phyloP scores from a whole-genome alignment of 495 filamentous ascomycete genomes.

The Hypoxylon fragiforme region DNA sequence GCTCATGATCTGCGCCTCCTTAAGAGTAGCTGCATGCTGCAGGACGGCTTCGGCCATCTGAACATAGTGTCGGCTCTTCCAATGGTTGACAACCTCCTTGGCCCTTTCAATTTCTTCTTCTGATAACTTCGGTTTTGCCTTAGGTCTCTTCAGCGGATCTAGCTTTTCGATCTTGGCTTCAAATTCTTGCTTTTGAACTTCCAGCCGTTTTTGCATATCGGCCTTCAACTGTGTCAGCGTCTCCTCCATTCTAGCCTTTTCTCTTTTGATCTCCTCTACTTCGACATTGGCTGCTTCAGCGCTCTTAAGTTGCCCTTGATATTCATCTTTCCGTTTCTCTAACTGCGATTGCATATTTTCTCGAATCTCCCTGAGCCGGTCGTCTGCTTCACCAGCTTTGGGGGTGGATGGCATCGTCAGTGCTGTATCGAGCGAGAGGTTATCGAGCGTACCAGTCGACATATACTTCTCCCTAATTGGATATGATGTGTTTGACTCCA shows the following conservation, averaged over 20 bases:
- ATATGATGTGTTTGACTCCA: slow-evolving; percentile 86
- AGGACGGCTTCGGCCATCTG: slow-evolving; percentile 93
- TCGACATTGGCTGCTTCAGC: slow-evolving; percentile 79
- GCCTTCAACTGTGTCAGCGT: slow-evolving; percentile 75
- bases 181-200: slow-evolving; percentile 74
- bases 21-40: slow-evolving; percentile 81
- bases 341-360: slow-evolving; percentile 89
- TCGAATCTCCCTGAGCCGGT: slow-evolving; percentile 70
- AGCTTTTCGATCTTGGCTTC: slow-evolving; percentile 61
- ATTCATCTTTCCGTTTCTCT: slow-evolving; percentile 85
- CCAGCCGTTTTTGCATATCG: slow-evolving; percentile 82
- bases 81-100: slow-evolving; percentile 66
- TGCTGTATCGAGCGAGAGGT: slow-evolving; percentile 92
- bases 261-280: slow-evolving; percentile 78
- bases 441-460: slow-evolving; percentile 93
- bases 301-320: slow-evolving; percentile 74
- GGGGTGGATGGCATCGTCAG: slow-evolving; percentile 94
- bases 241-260: slow-evolving; percentile 87
- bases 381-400: slow-evolving; percentile 72
- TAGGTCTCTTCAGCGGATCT: slow-evolving; percentile 52
- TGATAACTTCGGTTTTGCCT: slow-evolving; percentile 64
- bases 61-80: slow-evolving; percentile 85
- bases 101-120: slow-evolving; percentile 71
- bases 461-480: slow-evolving; percentile 93
- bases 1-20: slow-evolving; percentile 98